phyloP scores from a whole-genome alignment of 2,329 filamentous ascomycete species.

The Trichophyton benhamiae region DNA sequence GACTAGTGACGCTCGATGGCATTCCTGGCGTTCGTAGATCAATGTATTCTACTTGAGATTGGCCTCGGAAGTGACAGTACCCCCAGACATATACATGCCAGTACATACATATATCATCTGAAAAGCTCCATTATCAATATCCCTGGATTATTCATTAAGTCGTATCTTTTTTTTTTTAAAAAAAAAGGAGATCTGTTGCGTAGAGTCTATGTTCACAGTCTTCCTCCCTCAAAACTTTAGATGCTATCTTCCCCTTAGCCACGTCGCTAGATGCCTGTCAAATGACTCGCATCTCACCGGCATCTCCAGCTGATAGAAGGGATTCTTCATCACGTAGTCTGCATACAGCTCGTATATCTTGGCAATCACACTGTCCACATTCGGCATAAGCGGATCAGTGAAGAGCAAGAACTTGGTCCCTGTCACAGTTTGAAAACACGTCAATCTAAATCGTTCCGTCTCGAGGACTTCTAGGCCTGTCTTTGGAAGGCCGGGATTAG shows the following conservation, averaged over 20 bases:
- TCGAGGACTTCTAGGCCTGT: slow-evolving; percentile 84
- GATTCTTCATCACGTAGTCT: slow-evolving; percentile 99
- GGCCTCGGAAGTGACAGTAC: background rate
- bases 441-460: slow-evolving; percentile 84
- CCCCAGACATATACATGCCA: background rate
- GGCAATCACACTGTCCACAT: slow-evolving; percentile 70
- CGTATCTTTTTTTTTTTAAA: background rate
- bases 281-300: slow-evolving; percentile 91
- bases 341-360: slow-evolving; percentile 89
- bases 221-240: slow-evolving; percentile 15
- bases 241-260: slow-evolving; percentile 53
- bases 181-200: background rate
- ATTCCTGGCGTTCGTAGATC: slow-evolving; percentile 2
- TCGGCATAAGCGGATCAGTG: slow-evolving; percentile 74
- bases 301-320: slow-evolving; percentile 97
- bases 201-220: background rate
- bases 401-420: slow-evolving; percentile 94
- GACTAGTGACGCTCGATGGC: slow-evolving; percentile 3
- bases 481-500: slow-evolving; percentile 23
- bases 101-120: background rate
- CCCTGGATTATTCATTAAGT: background rate
- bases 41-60: background rate
- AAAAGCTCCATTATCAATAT: no score
- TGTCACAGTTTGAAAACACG: slow-evolving; percentile 90
- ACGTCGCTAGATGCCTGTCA: slow-evolving; percentile 70